Base-by-base conservation (phyloP, 208 protist genomes). In the Leishmania amazonensis region DNA sequence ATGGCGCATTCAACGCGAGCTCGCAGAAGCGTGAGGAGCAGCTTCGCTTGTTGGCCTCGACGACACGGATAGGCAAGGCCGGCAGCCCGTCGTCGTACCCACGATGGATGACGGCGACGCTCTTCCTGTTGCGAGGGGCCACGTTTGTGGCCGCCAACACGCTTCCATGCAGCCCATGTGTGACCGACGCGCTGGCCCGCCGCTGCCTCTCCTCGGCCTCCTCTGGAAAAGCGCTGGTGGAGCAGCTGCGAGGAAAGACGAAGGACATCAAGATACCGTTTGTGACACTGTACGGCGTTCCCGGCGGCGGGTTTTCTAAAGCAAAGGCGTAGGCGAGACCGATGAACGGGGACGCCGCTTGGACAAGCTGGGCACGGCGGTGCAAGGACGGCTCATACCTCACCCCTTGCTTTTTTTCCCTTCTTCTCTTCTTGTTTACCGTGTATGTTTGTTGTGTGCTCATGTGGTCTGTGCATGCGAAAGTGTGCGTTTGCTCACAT, bases 41-140 rank as follows among this genome's bases (percentile, higher is more conserved):
- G 67, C 17, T 80, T 40, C 81, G 81, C 54, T 81, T 90, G 1
- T 83, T 74, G n/a, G 54, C 38, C 60, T 47, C 47, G 13, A 28
- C 7, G 9, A 71, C 31, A 28, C 31, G 35, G 8, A 45, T 35
- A 45, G 76, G 31, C 28, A 3, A 78, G 65, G 79, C 40, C 17
- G 40, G 57, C n/a, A 28, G 67, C 17, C 9, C 17, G 62, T 62
- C 47, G 60, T 81, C 35, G 78, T 88, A 35, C 62, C 82, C 83
- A 76, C 85, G 79, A 31, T 93, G 84, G 85, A 49, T 93, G 73
- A 42, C 88, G 47, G 83, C 88, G 38, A 76, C 94, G 24, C 83
- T 97, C n/a, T 80, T 96, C 45, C 84, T 97, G 7, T 72, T 88
- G 45, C 91, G 92, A 45, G 94, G 94, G 2, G 88, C 94, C 7